A percentile compares a stretch with the other conserved stretches of the same genome.
These are phyloP conservation scores for Cladosporium sp. DNA, from an alignment of 2,329 filamentous ascomycete genomes.

Conservation along the genomic window DNA sequence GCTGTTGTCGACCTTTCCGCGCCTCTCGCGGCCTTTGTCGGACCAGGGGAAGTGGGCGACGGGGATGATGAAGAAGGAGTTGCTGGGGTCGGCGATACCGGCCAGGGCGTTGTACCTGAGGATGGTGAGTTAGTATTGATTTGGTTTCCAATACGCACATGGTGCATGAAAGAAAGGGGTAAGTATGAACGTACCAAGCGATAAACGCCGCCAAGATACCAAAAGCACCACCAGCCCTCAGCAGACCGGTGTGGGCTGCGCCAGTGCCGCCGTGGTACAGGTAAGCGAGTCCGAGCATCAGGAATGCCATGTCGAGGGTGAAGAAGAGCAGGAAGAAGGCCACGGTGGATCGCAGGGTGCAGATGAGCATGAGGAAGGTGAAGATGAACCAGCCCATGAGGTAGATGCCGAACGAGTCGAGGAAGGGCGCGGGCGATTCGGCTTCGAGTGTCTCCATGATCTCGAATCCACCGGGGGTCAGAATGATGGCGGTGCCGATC, in stretches of 20 bases:
- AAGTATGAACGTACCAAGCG: constrained; percentile 40
- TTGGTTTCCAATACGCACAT: no score
- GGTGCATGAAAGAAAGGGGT: background rate
- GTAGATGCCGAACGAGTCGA: constrained; percentile 54
- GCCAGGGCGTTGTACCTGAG: constrained; percentile 48
- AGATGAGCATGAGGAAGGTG: constrained; percentile 53
- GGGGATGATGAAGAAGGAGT: constrained; percentile 85
- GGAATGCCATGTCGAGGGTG: constrained; percentile 55
- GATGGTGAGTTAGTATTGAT: background rate
- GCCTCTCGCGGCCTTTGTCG: constrained; percentile 63
- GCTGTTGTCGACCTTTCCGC: constrained; percentile 44
- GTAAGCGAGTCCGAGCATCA: constrained; percentile 53
- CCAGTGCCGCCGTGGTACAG: constrained; percentile 39
- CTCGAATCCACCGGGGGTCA: constrained; percentile 49
- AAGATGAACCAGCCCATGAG: constrained; percentile 59
- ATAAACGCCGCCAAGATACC: constrained; percentile 50
- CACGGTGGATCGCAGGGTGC: constrained; percentile 53
- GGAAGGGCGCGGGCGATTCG: constrained; percentile 39
- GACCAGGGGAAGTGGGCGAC: constrained; percentile 96
- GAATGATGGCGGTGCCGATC: constrained; percentile 57
- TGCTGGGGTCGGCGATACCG: constrained; percentile 52
- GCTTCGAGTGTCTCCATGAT: constrained; percentile 44
- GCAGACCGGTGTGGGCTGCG: constrained; percentile 32
- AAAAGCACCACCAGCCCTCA: constrained; percentile 51
- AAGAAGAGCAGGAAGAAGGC: constrained; percentile 56